Evolutionary conservation across 805 yeast genomes (phyloP).

Genomic region (Wickerhamomyces rabaulensis): DNA sequence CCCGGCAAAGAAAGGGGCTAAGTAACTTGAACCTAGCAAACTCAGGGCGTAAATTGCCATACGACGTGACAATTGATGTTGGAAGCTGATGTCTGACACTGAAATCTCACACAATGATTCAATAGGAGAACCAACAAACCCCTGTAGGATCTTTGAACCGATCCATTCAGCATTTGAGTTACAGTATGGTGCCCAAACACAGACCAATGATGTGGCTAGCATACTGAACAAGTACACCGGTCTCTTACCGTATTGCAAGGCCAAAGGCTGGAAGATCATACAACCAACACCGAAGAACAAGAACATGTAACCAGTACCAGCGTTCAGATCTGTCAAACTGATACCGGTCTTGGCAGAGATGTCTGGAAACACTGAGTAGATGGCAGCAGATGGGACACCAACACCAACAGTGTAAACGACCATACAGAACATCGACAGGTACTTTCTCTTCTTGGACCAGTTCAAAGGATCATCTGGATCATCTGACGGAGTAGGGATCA

Average conservation of each 20-base stretch:
- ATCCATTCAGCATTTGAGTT: slow-evolving; percentile 32
- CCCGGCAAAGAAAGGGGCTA: slow-evolving; percentile 59
- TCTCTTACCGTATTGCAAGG: slow-evolving; percentile 44
- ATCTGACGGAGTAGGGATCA: slow-evolving; percentile 62
- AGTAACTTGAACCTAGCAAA: slow-evolving; percentile 47
- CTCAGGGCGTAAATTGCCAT: slow-evolving; percentile 49
- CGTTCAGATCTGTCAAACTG: slow-evolving; percentile 36
- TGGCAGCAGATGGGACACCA: slow-evolving; percentile 44
- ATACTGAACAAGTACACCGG: slow-evolving; percentile 37
- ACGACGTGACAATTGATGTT: slow-evolving; percentile 44
- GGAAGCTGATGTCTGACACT: slow-evolving; percentile 44
- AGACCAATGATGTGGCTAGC: slow-evolving; percentile 33
- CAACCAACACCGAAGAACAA: slow-evolving; percentile 48
- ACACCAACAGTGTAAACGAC: slow-evolving; percentile 38
- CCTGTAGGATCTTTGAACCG: slow-evolving; percentile 31
- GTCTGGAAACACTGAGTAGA: slow-evolving; percentile 37
- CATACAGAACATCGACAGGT: slow-evolving; percentile 39
- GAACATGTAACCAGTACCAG: slow-evolving; percentile 46
- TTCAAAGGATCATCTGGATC: slow-evolving; percentile 69
- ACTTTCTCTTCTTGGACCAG: slow-evolving; percentile 49
- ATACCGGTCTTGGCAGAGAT: slow-evolving; percentile 31
- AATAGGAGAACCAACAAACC: slow-evolving; percentile 35
- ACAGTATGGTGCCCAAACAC: slow-evolving; percentile 38
- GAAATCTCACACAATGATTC: slow-evolving; percentile 48
- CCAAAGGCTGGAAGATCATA: slow-evolving; percentile 45